Conservation (phyloP, 1,139 yeast genomes). For the Lodderomyces parapsilosis region DNA sequence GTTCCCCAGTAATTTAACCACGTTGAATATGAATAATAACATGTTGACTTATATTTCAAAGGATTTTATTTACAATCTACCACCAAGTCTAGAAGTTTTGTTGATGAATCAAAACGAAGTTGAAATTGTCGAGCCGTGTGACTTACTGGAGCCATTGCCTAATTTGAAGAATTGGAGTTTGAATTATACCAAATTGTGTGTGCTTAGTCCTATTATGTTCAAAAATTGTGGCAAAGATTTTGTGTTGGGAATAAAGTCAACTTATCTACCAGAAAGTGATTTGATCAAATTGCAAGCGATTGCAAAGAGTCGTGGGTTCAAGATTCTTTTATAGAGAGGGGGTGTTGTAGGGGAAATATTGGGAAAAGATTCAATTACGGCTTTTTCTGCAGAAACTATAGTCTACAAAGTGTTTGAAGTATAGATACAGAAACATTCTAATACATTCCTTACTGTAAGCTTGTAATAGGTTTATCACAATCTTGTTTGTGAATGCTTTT, state of each 20-base stretch:
- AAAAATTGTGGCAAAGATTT: constrained; percentile 11
- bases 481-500: no score
- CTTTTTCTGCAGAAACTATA: no score
- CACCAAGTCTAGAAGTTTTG: constrained; percentile 25
- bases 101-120: constrained; percentile 17
- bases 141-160: constrained; percentile 17
- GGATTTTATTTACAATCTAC: constrained; percentile 26
- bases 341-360: background rate
- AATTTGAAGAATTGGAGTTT: constrained; percentile 17
- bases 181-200: constrained; percentile 16
- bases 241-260: constrained; percentile 10
- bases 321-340: constrained; percentile 1
- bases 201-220: constrained; percentile 16
- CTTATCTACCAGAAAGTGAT: constrained; percentile 9
- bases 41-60: constrained; percentile 21
- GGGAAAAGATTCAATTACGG: no score
- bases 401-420: no score
- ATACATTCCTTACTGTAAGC: no score
- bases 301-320: constrained; percentile 7
- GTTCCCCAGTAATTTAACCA: constrained; percentile 29
- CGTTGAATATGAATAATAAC: constrained; percentile 28
- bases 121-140: constrained; percentile 13
- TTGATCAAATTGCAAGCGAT: constrained; percentile 8
- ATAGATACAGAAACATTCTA: no score
- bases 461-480: no score